Conservation (phyloP, 768 basidiomycete genomes). For the Phaffia australis region DNA sequence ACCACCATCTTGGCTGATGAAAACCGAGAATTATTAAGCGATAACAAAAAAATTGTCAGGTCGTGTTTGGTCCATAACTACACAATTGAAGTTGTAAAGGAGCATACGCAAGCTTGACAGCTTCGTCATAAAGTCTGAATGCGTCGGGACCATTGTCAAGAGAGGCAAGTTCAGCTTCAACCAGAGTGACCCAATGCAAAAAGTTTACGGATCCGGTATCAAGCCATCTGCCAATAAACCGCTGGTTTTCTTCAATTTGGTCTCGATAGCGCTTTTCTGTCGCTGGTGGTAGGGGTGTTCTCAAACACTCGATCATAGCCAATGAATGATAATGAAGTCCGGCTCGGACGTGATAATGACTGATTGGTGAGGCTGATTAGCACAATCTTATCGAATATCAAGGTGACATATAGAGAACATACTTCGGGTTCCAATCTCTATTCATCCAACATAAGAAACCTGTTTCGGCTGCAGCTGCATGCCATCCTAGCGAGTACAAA, state of each 20-base stretch:
- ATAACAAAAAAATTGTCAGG: conserved; percentile 30
- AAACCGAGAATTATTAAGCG: conserved; percentile 39
- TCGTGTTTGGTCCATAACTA: no score
- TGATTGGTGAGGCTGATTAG: not conserved
- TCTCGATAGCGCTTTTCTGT: conserved; percentile 42
- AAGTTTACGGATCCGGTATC: conserved; percentile 60
- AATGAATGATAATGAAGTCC: conserved; percentile 52
- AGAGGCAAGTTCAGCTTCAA: conserved; percentile 61
- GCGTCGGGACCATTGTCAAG: conserved; percentile 50
- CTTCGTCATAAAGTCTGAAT: conserved; percentile 57
- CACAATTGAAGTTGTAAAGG: conserved; percentile 1
- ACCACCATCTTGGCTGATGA: conserved; percentile 46
- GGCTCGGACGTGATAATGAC: not conserved
- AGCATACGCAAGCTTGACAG: conserved; percentile 47
- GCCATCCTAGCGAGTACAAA: conserved; percentile 53
- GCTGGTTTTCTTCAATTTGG: conserved; percentile 54
- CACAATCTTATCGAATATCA: not conserved
- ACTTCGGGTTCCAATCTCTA: conserved; percentile 39
- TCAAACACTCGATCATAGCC: conserved; percentile 53
- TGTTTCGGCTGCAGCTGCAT: conserved; percentile 50
- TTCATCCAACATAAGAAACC: conserved; percentile 54
- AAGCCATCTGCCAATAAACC: conserved; percentile 57
- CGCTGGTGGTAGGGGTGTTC: conserved; percentile 41
- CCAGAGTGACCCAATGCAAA: conserved; percentile 57
- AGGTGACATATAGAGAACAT: conserved; percentile 50